These are phyloP conservation scores for Leccinellum luteum DNA, from an alignment of 768 basidiomycete species.

Conservation along the genomic window DNA sequence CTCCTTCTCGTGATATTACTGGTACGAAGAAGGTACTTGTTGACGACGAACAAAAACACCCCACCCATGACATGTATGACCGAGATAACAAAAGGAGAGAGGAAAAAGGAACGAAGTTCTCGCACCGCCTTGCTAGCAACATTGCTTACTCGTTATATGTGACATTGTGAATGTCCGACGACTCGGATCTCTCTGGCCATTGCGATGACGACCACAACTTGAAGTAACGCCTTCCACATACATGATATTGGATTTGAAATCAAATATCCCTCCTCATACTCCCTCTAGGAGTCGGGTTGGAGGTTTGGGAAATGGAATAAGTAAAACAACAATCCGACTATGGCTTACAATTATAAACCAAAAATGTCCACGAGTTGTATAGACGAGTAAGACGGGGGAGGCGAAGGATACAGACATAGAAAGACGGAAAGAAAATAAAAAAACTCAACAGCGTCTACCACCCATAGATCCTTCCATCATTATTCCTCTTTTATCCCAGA, in stretches of 20 bases:
- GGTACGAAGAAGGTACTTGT: too few species aligned
- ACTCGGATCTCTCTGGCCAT: background rate
- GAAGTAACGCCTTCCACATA: background rate
- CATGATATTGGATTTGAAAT: background rate
- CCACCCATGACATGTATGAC: background rate
- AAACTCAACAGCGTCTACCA: background rate
- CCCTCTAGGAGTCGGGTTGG: background rate
- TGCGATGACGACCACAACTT: background rate
- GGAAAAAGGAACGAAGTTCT: background rate
- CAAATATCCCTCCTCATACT: background rate
- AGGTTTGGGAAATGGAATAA: background rate
- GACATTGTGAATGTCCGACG: background rate
- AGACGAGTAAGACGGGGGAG: background rate
- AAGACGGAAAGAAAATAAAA: background rate
- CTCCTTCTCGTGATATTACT: background rate
- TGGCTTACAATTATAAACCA: background rate
- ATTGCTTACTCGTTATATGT: background rate
- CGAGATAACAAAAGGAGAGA: background rate
- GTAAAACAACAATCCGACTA: background rate
- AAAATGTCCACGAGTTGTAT: background rate
- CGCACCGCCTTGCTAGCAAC: background rate
- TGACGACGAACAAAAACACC: background rate
- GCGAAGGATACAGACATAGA: background rate
- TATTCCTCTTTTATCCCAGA: conserved; percentile 30
- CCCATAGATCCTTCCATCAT: background rate